Evolutionary conservation across 768 basidiomycete genomes (phyloP).

Genomic region (Boletus patriciae): DNA sequence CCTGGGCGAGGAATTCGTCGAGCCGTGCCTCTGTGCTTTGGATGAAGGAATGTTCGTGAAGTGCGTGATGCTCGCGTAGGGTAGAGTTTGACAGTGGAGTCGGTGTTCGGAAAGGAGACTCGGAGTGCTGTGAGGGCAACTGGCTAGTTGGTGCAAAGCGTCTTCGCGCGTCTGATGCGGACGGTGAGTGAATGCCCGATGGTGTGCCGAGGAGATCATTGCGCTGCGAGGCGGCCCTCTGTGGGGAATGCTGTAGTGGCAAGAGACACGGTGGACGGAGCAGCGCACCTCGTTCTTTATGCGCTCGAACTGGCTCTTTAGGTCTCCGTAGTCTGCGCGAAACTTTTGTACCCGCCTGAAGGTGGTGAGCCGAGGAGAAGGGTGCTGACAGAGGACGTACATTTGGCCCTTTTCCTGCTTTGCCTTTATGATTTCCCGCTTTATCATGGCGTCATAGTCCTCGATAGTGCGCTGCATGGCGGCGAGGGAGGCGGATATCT

Average conservation of each 20-base stretch:
- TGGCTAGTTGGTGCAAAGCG: conserved; percentile 48
- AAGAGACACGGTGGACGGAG: background rate
- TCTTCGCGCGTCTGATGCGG: conserved; percentile 55
- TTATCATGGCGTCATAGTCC: conserved; percentile 96
- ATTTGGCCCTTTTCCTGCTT: conserved; percentile 96
- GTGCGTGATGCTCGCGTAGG: conserved; percentile 71
- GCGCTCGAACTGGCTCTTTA: conserved; percentile 79
- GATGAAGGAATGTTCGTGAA: conserved; percentile 88
- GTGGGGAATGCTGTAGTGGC: conserved; percentile 1
- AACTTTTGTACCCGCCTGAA: conserved; percentile 90
- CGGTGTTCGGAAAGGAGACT: conserved; percentile 79
- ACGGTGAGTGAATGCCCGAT: conserved; percentile 37
- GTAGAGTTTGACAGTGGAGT: conserved; percentile 54
- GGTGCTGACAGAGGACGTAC: conserved; percentile 44
- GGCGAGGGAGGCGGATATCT: conserved; percentile 96
- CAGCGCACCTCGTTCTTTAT: conserved; percentile 56
- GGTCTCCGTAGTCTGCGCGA: conserved; percentile 78
- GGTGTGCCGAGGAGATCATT: conserved; percentile 60
- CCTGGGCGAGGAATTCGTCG: conserved; percentile 92
- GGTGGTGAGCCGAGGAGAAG: conserved; percentile 6
- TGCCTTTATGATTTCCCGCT: conserved; percentile 91
- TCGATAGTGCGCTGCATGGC: conserved; percentile 94
- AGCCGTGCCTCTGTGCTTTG: conserved; percentile 77
- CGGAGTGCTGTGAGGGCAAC: conserved; percentile 60
- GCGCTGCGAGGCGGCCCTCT: conserved; percentile 63